These are phyloP conservation scores for Talinum fruticosum DNA, from an alignment of 148 eudicot species.

Conservation along the genomic window DNA sequence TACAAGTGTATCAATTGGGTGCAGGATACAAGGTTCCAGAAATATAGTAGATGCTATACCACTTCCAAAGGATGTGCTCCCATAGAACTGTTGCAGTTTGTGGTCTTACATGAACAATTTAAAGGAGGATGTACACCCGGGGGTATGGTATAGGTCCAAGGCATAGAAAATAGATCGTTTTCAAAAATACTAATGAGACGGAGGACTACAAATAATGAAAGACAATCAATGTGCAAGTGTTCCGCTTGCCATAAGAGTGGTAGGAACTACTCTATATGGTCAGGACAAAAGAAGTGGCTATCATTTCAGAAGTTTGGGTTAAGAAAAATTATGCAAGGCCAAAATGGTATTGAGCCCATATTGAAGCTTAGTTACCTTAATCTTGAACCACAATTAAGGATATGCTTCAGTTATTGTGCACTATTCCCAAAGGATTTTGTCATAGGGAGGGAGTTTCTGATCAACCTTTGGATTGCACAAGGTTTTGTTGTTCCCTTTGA, in stretches of 20 bases:
- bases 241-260: slow-evolving; percentile 30
- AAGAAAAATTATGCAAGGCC: slow-evolving; percentile 16
- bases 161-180: too few species aligned
- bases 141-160: too few species aligned
- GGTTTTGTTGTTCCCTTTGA: slow-evolving; percentile 4
- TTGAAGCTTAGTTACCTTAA: slow-evolving; percentile 38
- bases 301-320: slow-evolving; percentile 21
- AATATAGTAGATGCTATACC: too few species aligned
- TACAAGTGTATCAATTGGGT: too few species aligned
- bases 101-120: too few species aligned
- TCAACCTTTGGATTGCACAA: slow-evolving; percentile 24
- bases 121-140: too few species aligned
- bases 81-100: too few species aligned
- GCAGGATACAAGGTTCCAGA: too few species aligned
- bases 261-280: slow-evolving; percentile 33
- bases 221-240: slow-evolving; percentile 19
- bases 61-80: too few species aligned
- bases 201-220: too few species aligned
- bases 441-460: slow-evolving; percentile 9
- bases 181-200: too few species aligned
- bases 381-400: slow-evolving; percentile 2
- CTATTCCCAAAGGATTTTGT: slow-evolving; percentile 16
- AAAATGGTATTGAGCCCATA: slow-evolving; percentile 19
- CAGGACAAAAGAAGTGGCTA: slow-evolving; percentile 29
- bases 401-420: slow-evolving; percentile 20